These are phyloP conservation scores for Hura crepitans DNA, from an alignment of 441 rosid genomes.

Conservation along the genomic window DNA sequence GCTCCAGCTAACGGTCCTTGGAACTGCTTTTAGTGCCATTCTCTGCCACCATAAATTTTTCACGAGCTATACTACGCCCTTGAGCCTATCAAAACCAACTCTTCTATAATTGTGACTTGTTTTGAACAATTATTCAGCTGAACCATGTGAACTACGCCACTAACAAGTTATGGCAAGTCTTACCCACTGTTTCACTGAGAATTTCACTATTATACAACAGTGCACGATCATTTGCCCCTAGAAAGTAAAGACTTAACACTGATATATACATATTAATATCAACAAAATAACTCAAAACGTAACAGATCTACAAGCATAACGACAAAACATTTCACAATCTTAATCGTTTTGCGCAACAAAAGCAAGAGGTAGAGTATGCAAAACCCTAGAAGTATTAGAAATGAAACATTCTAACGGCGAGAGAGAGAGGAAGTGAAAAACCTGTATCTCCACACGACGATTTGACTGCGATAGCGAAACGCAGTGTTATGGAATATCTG, in stretches of 20 bases:
- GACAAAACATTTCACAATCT: background rate
- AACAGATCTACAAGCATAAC: conserved; percentile 7
- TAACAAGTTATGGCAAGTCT: background rate
- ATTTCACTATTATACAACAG: background rate
- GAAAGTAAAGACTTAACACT: background rate
- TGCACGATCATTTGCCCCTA: background rate
- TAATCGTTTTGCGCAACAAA: background rate
- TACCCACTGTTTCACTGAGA: background rate
- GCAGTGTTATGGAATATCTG: background rate
- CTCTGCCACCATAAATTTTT: background rate
- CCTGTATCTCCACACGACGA: background rate
- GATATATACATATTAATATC: background rate
- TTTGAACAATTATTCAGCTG: background rate
- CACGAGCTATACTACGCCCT: background rate
- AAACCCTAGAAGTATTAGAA: conserved; percentile 14
- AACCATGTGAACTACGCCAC: background rate
- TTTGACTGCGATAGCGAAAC: background rate
- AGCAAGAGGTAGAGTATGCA: background rate
- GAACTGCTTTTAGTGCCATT: background rate
- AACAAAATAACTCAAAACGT: background rate
- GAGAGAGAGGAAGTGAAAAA: background rate
- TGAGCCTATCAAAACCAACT: no score
- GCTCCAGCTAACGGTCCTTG: background rate
- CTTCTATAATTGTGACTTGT: no score
- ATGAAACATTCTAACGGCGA: background rate